A percentile compares a stretch with the other conserved stretches of the same genome.
Evolutionary conservation across 2,329 filamentous ascomycete genomes (phyloP).

Genomic region (Coniella lustricola): DNA sequence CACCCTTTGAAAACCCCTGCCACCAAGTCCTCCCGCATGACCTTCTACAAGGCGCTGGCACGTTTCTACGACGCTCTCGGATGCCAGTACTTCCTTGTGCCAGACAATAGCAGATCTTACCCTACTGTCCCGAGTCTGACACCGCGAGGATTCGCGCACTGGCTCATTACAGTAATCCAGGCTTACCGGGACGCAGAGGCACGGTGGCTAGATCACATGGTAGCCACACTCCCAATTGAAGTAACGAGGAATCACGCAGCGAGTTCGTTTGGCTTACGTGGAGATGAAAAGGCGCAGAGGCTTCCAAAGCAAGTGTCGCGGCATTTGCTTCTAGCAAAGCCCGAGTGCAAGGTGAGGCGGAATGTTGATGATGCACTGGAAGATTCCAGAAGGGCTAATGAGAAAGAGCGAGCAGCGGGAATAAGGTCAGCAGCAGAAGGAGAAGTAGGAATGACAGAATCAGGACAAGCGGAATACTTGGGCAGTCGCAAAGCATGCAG

Average conservation of each 20-base stretch:
- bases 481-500: no score
- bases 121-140: conserved; percentile 60
- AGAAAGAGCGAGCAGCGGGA: background rate
- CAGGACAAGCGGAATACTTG: no score
- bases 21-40: conserved; percentile 17
- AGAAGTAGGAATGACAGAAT: no score
- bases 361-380: conserved; percentile 54
- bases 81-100: conserved; percentile 61
- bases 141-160: conserved; percentile 59
- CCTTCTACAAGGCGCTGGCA: conserved; percentile 45
- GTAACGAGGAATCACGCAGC: conserved; percentile 32
- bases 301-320: conserved; percentile 75
- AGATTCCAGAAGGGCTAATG: conserved; percentile 29
- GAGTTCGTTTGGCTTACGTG: conserved; percentile 8
- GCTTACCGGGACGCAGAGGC: conserved; percentile 73
- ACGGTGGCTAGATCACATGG: conserved; percentile 59
- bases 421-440: no score
- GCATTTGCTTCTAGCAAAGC: conserved; percentile 57
- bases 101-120: conserved; percentile 40
- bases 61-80: conserved; percentile 47
- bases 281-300: conserved; percentile 59
- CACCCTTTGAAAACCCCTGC: background rate
- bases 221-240: conserved; percentile 63
- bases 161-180: conserved; percentile 66
- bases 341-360: conserved; percentile 51